phyloP scores from a whole-genome alignment of 257 asterid species.

The Solanum tarapatanum region DNA sequence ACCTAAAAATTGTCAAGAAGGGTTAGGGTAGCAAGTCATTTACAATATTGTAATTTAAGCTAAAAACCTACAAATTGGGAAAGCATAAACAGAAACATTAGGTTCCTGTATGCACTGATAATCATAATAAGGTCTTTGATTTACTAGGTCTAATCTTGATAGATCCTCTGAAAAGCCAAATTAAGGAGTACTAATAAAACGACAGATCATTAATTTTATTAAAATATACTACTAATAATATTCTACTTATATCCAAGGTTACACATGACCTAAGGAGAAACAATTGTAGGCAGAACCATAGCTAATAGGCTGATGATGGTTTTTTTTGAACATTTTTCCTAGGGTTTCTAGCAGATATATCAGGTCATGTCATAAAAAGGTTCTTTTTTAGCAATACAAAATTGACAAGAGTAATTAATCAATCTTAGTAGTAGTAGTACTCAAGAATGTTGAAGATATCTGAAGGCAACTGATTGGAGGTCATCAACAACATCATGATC shows the following conservation, averaged over 20 bases:
- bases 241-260: slow-evolving; percentile 9
- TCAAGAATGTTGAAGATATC: slow-evolving; percentile 36
- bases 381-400: background rate
- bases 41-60: background rate
- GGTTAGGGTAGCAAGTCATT: background rate
- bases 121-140: background rate
- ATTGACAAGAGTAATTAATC: background rate
- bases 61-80: background rate
- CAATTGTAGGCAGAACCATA: background rate
- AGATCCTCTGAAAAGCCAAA: background rate
- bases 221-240: slow-evolving; percentile 5
- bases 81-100: background rate
- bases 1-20: background rate
- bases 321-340: background rate
- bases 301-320: background rate
- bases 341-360: slow-evolving; percentile 20
- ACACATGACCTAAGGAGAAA: slow-evolving; percentile 1
- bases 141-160: background rate
- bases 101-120: background rate
- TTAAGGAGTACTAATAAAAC: background rate
- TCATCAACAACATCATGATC: slow-evolving; percentile 41
- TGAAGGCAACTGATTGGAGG: slow-evolving; percentile 56
- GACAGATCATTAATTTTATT: background rate
- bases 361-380: background rate
- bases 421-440: background rate